Evolutionary conservation across 306 rosid genomes (phyloP).

Genomic region (Gleditsia sinensis): DNA sequence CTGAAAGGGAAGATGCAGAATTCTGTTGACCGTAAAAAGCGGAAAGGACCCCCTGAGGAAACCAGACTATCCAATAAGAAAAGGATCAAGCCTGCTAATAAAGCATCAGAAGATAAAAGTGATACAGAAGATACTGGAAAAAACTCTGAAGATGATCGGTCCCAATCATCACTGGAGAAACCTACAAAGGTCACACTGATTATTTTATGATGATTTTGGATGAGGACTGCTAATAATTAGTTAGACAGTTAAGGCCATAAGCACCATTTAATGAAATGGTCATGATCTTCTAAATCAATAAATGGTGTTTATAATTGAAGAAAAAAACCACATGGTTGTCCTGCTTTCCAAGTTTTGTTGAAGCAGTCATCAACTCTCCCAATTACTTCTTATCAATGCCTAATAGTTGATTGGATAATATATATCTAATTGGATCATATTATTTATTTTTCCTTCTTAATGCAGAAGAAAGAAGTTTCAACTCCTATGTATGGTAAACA

Average conservation of each 20-base stretch:
- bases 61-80: slow-evolving; percentile 57
- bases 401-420: slow-evolving; percentile 11
- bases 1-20: slow-evolving; percentile 59
- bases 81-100: slow-evolving; percentile 51
- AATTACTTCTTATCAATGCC: background rate
- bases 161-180: slow-evolving; percentile 73
- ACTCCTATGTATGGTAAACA: slow-evolving; percentile 76
- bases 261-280: background rate
- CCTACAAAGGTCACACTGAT: slow-evolving; percentile 59
- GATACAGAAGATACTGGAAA: slow-evolving; percentile 60
- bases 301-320: background rate
- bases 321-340: background rate
- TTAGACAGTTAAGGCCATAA: slow-evolving; percentile 15
- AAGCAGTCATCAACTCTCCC: slow-evolving; percentile 20
- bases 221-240: slow-evolving; percentile 17
- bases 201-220: slow-evolving; percentile 7
- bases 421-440: slow-evolving; percentile 21
- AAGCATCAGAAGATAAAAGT: slow-evolving; percentile 48
- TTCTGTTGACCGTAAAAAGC: slow-evolving; percentile 55
- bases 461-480: slow-evolving; percentile 85
- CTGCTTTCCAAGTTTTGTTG: slow-evolving; percentile 4
- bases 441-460: background rate
- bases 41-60: slow-evolving; percentile 63
- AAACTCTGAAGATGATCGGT: slow-evolving; percentile 72
- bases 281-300: slow-evolving; percentile 22